Base-by-base conservation (phyloP, 2,329 filamentous ascomycete species). In the Verticillium longisporum region DNA sequence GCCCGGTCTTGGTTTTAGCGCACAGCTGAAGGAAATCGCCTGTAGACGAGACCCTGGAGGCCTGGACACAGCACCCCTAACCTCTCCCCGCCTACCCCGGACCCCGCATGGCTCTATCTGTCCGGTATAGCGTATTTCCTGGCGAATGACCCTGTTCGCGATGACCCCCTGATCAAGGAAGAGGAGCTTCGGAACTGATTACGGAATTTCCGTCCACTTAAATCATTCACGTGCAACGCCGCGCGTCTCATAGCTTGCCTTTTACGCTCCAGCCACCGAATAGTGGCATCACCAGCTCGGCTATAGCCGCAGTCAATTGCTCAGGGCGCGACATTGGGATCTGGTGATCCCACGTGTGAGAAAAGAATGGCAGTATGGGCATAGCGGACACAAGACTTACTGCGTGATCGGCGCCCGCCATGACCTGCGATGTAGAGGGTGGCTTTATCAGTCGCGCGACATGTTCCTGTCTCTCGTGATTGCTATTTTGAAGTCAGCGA, bases 311-410 rank as follows among this genome's bases (percentile, higher is more conserved):
- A 13, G 21, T 34, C 33, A 62, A 37, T 3, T 15, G 18, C 15
- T 58, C 56, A 36, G 61, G 59, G 53, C 58, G 61, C 26, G 61
- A 59, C 61, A 62, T 62, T 11, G 61, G 61, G 15, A 62, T 62
- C 61, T 62, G 45, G n/a, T 21, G 6, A 50, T 50, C 18, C 4
- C n/a, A 21, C 18, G 11, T 13, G n/a, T 50, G n/a, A 21, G 45
- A 10, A 55, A 26, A 3, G 26, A 18, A 36, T 21, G 11, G 2
- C 37, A 56, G 31, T n/a, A 41, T 55, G 32, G 38, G 26, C 36
- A 38, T 11, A 32, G 4, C 21, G 11, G 4, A 21, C 18, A 18
- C 26, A 33, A n/a, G 7, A 21, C 55, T 36, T 3, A 62, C 61
- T 14, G 59, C 37, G 36, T 62, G 61, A 34, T 57, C 61, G 26